Percentiles rank a stretch among this genome's conserved stretches.
phyloP scores from a whole-genome alignment of 306 rosid species.

The Myrica gale region DNA sequence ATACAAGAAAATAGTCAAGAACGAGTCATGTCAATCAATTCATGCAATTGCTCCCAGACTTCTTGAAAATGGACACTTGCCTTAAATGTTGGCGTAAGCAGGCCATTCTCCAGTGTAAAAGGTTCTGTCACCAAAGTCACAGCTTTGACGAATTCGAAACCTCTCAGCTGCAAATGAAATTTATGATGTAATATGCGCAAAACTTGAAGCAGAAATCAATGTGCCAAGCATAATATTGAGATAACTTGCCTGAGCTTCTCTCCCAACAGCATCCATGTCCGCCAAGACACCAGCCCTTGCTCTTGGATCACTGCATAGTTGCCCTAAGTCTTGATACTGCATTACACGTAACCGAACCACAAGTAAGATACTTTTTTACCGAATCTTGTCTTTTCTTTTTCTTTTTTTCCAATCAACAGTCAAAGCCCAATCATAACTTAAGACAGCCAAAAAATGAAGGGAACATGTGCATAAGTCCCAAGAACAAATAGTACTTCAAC shows the following conservation, averaged over 20 bases:
- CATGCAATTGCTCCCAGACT: not conserved
- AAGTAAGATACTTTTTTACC: constrained; percentile 1
- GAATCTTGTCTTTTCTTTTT: not conserved
- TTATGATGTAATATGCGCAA: constrained; percentile 17
- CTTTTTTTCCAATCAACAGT: not conserved
- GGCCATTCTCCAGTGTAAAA: constrained; percentile 79
- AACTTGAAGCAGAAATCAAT: not conserved
- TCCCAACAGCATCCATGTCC: constrained; percentile 82
- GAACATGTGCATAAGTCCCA: not conserved
- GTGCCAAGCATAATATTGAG: not conserved
- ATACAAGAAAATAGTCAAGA: constrained; percentile 14
- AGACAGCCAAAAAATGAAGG: not conserved
- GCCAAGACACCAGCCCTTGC: constrained; percentile 76
- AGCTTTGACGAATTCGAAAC: constrained; percentile 87
- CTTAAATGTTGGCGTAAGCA: constrained; percentile 94
- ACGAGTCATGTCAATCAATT: not conserved
- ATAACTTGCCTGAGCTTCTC: constrained; percentile 74
- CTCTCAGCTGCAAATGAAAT: constrained; percentile 70
- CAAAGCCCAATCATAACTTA: not conserved
- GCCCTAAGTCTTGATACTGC: constrained; percentile 61
- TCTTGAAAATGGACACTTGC: constrained; percentile 41
- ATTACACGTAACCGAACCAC: constrained; percentile 21
- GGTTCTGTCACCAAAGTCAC: constrained; percentile 73
- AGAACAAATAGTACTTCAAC: not conserved
- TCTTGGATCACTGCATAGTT: constrained; percentile 86